phyloP scores from a whole-genome alignment of 345 rosid species.

The Citrus unshiu region DNA sequence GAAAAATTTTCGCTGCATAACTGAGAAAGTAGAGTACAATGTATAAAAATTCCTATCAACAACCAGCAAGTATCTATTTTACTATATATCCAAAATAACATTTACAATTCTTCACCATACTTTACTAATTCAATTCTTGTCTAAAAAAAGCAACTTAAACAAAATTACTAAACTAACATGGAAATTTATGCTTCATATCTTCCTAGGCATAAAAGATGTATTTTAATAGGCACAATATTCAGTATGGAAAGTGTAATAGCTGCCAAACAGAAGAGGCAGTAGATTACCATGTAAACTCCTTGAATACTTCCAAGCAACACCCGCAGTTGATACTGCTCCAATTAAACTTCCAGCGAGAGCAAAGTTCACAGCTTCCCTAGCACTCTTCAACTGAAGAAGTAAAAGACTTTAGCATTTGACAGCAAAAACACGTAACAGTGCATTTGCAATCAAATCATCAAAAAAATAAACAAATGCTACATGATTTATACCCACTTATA shows the following conservation, averaged over 20 bases:
- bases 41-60: not conserved
- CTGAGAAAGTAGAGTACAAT: not conserved
- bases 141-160: not conserved
- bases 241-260: not conserved
- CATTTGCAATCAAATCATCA: not conserved
- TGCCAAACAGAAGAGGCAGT: not conserved
- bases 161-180: not conserved
- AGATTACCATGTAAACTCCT: conserved; percentile 72
- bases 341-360: conserved; percentile 56
- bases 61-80: not conserved
- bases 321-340: conserved; percentile 83
- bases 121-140: not conserved
- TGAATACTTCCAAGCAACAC: conserved; percentile 87
- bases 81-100: not conserved
- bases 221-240: not conserved
- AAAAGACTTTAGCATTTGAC: not conserved
- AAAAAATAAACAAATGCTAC: not conserved
- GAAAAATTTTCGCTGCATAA: not conserved
- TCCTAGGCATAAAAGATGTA: not conserved
- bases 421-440: not conserved
- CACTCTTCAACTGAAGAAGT: conserved; percentile 66
- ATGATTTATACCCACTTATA: too few relatives aligned
- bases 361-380: conserved; percentile 63
- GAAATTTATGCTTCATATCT: not conserved
- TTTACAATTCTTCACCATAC: not conserved